Evolutionary conservation across 2,329 filamentous ascomycete species (phyloP).

Genomic region (Cercospora zeina): DNA sequence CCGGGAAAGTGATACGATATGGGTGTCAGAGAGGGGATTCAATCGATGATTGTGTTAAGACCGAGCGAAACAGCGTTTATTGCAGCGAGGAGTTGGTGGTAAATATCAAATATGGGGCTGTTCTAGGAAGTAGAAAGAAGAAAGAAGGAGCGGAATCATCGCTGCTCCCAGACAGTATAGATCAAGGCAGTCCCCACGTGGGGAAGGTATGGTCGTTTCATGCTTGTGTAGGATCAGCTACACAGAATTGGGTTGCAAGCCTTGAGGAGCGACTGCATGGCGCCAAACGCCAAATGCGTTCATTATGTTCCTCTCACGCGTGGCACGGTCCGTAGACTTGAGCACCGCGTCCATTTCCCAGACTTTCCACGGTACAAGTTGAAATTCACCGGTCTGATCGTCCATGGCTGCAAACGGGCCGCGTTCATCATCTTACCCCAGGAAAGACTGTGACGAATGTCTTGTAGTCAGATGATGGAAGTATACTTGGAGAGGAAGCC

Average conservation of each 20-base stretch:
- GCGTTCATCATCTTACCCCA: conserved; percentile 24
- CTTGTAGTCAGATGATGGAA: no score
- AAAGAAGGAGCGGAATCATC: neutral
- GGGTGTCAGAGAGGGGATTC: neutral
- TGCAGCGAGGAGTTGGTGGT: conserved; percentile 15
- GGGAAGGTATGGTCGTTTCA: neutral
- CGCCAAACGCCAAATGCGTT: neutral
- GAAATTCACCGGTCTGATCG: conserved; percentile 18
- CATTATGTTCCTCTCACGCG: neutral
- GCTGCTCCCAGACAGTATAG: neutral
- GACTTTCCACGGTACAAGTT: conserved; percentile 20
- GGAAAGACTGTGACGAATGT: neutral
- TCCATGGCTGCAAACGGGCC: conserved; percentile 22
- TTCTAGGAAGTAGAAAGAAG: no score
- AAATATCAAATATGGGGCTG: neutral
- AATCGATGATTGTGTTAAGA: neutral
- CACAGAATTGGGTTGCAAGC: neutral
- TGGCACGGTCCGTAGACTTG: neutral
- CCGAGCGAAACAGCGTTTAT: conserved; percentile 5
- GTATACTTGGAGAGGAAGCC: no score
- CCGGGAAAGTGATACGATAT: neutral
- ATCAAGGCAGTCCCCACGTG: neutral
- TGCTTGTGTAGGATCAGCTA: neutral
- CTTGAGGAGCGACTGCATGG: neutral
- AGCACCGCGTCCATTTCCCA: neutral